Percentiles rank a stretch among this genome's conserved stretches.
phyloP scores from a whole-genome alignment of 106 monocot genomes.

The Agapanthus africanus region DNA sequence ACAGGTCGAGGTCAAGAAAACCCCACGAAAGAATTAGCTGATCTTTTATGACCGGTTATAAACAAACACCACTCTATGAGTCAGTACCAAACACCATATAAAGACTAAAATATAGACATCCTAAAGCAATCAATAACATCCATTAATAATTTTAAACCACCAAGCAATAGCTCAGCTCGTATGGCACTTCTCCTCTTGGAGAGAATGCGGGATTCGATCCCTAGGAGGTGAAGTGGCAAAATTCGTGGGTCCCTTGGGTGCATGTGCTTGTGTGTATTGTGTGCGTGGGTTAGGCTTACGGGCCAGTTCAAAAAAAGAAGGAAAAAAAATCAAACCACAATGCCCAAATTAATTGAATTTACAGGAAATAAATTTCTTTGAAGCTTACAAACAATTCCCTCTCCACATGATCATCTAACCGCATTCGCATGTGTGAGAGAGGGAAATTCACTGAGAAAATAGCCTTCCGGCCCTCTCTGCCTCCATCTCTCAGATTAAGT shows the following conservation, averaged over 20 bases:
- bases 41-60: not conserved
- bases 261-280: too few species aligned
- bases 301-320: too few species aligned
- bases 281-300: too few species aligned
- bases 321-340: too few species aligned
- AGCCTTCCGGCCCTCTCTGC: not conserved
- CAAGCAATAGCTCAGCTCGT: too few species aligned
- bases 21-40: not conserved
- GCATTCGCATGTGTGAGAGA: not conserved
- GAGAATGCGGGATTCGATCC: too few species aligned
- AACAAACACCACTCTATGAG: not conserved
- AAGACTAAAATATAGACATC: not conserved
- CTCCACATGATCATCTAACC: not conserved
- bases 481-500: conserved; percentile 4
- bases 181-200: too few species aligned
- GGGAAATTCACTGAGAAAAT: too few species aligned
- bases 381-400: not conserved
- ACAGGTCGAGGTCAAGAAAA: not conserved
- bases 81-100: not conserved
- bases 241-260: too few species aligned
- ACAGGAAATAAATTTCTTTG: not conserved
- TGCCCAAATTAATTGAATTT: not conserved
- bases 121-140: not conserved
- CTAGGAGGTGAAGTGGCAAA: too few species aligned
- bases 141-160: not conserved